Base-by-base conservation (phyloP, 176 grass and related monocot species). In the Triticum urartu region DNA sequence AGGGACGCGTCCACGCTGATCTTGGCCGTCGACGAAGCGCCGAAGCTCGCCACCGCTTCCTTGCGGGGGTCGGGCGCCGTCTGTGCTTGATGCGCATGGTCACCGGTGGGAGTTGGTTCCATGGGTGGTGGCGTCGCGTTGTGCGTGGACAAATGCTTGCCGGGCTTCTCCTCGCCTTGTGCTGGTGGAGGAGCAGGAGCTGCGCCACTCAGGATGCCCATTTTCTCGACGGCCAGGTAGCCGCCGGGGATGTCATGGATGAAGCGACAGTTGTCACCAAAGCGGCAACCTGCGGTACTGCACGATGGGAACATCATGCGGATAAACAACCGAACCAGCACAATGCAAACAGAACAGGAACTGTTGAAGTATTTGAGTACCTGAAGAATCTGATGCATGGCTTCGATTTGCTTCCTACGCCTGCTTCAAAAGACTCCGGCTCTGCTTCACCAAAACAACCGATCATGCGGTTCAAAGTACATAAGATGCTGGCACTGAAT, bases 371-470 rank as follows among this genome's bases (percentile, higher is more conserved):
- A 18, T 54, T 12, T 11, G 43, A 45, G 43, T 18, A 74, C 71
- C 72, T 75, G 72, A 75, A 75, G 72, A 75, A 75, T 48, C 91
- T 97, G 89, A 91, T 89, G 95, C 95, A 97, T 85, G 91, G 92
- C 92, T 97, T 97, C 84, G 79, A 84, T 94, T 91, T 94, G 92
- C 95, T 97, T 94, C 92, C 95, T 83, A 88, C 76, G 89, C 90
- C 90, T 18, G 83, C 72, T 92, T 88, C 81, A 78, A 79, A 81
- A 35, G 89, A 90, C 82, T 91, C 86, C 86, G 70, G 68, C 94
- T 92, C 95, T 97, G 95, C 88, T 89, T 47, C 92, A 97, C 80
- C 68, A 92, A 87, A 36, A 36, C 34, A 71, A n/a, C 2, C 68
- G 83, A 90, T 86, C 87, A 80, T 78, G 67, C 39, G 83, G 6